Percentiles rank a stretch among this genome's conserved stretches.
These are phyloP conservation scores for Immersiporthe knoxdaviesiana DNA, from an alignment of 2,329 filamentous ascomycete genomes.

Conservation along the genomic window DNA sequence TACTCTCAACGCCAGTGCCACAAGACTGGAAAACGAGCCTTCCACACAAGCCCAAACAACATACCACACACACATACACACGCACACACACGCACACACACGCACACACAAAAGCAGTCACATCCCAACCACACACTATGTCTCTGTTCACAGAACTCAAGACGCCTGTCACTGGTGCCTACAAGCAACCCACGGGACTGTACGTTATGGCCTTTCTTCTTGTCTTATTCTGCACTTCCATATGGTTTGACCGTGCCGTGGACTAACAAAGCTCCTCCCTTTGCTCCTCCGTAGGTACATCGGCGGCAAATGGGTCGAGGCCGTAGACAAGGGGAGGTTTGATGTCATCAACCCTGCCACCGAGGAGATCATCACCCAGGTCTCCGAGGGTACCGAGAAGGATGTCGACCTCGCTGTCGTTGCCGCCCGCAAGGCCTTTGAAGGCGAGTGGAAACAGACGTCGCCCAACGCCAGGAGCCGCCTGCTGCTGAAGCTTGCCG, in stretches of 20 bases:
- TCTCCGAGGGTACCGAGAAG: constrained; percentile 86
- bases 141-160: constrained; percentile 58
- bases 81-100: not conserved
- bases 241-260: constrained; percentile 29
- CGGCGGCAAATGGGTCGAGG: constrained; percentile 88
- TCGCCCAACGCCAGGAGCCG: constrained; percentile 73
- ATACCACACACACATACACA: not conserved
- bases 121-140: constrained; percentile 33
- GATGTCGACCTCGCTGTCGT: constrained; percentile 80
- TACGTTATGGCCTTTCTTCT: constrained; percentile 44
- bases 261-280: constrained; percentile 25
- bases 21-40: not conserved
- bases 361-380: constrained; percentile 82
- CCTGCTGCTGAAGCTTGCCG: constrained; percentile 75
- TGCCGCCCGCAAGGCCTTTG: constrained; percentile 84
- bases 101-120: too few relatives aligned
- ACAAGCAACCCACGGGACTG: constrained; percentile 65
- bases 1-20: not conserved
- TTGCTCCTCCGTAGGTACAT: constrained; percentile 65
- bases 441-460: constrained; percentile 69
- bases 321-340: constrained; percentile 85
- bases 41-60: not conserved
- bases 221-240: not conserved
- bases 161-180: constrained; percentile 66
- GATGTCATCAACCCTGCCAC: constrained; percentile 88